Percentiles rank a stretch among this genome's conserved stretches.
These are phyloP conservation scores for Vitis hybrid DNA, from an alignment of 177 flowering plant species.

Conservation along the genomic window DNA sequence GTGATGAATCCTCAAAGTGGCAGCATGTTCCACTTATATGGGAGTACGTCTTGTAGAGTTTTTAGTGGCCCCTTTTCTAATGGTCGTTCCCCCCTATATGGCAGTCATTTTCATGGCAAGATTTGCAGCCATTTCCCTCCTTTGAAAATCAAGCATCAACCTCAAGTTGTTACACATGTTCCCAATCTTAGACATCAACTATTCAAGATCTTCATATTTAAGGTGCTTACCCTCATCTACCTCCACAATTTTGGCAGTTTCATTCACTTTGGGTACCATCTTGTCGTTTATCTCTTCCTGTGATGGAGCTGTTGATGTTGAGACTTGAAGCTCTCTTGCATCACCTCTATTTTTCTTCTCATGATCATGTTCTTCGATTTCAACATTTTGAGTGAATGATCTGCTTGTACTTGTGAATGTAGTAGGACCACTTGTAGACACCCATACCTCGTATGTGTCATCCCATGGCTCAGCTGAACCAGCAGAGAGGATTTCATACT, in stretches of 20 bases:
- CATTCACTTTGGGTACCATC: slow-evolving; percentile 11
- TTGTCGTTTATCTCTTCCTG: slow-evolving; percentile 22
- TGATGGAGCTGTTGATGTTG: slow-evolving; percentile 24
- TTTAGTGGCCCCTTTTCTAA: too few species aligned
- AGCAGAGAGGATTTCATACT: slow-evolving; percentile 71
- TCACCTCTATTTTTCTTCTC: slow-evolving; percentile 12
- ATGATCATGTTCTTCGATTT: slow-evolving; percentile 8
- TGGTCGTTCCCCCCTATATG: slow-evolving; percentile 62
- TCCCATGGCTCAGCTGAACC: slow-evolving; percentile 91
- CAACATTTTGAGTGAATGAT: slow-evolving; percentile 11
- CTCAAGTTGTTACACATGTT: slow-evolving; percentile 71
- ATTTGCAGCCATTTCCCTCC: slow-evolving; percentile 91
- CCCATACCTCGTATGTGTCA: slow-evolving; percentile 60
- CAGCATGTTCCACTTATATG: too few species aligned
- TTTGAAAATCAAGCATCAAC: slow-evolving; percentile 88
- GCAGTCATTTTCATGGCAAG: slow-evolving; percentile 92
- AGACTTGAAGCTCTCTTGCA: slow-evolving; percentile 20
- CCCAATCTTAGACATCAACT: slow-evolving; percentile 80
- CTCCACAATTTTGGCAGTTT: slow-evolving; percentile 22
- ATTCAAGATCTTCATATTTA: slow-evolving; percentile 75
- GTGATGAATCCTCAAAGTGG: too few species aligned
- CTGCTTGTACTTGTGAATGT: slow-evolving; percentile 11
- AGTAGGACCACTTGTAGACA: slow-evolving; percentile 43
- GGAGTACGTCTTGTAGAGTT: too few species aligned
- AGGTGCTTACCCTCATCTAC: slow-evolving; percentile 33